Conservation (phyloP, 164 flowering plant species). For the Vitis amurensis region DNA sequence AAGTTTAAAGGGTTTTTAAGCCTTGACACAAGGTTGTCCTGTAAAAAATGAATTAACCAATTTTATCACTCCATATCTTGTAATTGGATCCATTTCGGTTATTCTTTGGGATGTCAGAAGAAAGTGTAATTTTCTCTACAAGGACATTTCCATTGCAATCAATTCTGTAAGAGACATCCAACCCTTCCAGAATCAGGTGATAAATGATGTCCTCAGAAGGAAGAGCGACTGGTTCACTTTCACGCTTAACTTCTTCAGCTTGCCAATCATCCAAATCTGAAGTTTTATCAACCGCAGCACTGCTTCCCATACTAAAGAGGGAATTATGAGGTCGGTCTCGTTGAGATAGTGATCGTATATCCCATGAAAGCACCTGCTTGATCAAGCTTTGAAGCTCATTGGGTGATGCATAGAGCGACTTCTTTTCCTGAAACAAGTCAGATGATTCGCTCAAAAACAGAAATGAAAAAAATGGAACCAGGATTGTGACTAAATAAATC, state of each 20-base stretch:
- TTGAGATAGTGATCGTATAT: slow-evolving; percentile 86
- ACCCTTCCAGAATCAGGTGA: slow-evolving; percentile 74
- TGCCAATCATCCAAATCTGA: slow-evolving; percentile 22
- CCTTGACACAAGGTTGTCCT: too few species aligned
- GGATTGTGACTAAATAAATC: too few species aligned
- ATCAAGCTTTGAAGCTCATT: slow-evolving; percentile 68
- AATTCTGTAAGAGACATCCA: slow-evolving; percentile 75
- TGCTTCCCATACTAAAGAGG: slow-evolving; percentile 3
- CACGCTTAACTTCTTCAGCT: slow-evolving; percentile 26
- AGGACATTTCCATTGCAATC: slow-evolving; percentile 50
- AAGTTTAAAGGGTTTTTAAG: too few species aligned
- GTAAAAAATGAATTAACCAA: too few species aligned
- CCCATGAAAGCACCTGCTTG: slow-evolving; percentile 86
- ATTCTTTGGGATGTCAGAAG: slow-evolving; percentile 12
- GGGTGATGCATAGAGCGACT: slow-evolving; percentile 67
- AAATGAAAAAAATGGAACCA: background rate
- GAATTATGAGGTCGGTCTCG: slow-evolving; percentile 50
- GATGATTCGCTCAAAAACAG: background rate
- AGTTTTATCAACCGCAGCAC: slow-evolving; percentile 6
- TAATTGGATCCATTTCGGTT: slow-evolving; percentile 12
- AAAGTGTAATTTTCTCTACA: slow-evolving; percentile 45
- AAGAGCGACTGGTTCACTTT: slow-evolving; percentile 11
- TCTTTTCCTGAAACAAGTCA: slow-evolving; percentile 53
- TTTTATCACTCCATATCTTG: slow-evolving; percentile 5
- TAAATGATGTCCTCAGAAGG: slow-evolving; percentile 34